phyloP scores from a whole-genome alignment of 1,284 basidiomycete genomes.

The Ceratobasidium sp. region DNA sequence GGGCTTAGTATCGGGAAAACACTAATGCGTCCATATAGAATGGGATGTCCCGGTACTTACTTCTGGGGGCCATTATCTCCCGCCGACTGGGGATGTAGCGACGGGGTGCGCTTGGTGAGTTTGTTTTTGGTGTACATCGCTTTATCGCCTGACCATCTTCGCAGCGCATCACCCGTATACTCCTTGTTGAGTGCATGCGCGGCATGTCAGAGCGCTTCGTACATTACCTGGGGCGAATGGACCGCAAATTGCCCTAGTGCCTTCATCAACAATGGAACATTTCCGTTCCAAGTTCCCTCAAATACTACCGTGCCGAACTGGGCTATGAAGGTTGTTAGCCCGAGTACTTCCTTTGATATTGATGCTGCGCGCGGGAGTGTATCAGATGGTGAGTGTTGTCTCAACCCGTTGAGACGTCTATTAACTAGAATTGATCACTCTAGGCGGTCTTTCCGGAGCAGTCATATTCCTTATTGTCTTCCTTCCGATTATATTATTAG shows the following conservation, averaged over 20 bases:
- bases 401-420: neutral
- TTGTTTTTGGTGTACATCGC: neutral
- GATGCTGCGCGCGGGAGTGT: conserved; percentile 20
- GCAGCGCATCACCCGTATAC: conserved; percentile 43
- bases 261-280: conserved; percentile 29
- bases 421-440: neutral
- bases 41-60: conserved; percentile 44
- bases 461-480: conserved; percentile 26
- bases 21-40: conserved; percentile 26
- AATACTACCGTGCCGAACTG: conserved; percentile 21
- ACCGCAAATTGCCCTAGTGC: conserved; percentile 33
- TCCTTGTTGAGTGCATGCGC: conserved; percentile 42
- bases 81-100: conserved; percentile 30
- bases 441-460: conserved; percentile 28
- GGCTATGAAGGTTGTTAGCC: conserved; percentile 14
- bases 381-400: neutral
- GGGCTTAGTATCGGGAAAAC: neutral
- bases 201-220: conserved; percentile 42
- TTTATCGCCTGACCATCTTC: neutral
- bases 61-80: conserved; percentile 31
- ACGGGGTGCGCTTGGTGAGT: conserved; percentile 44
- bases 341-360: conserved; percentile 11
- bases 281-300: conserved; percentile 40
- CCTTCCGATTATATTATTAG: conserved; percentile 30
- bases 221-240: conserved; percentile 42